A percentile compares a stretch with the other conserved stretches of the same genome.
These are phyloP conservation scores for Aspergillus texensis DNA, from an alignment of 2,329 filamentous ascomycete species.

Conservation along the genomic window DNA sequence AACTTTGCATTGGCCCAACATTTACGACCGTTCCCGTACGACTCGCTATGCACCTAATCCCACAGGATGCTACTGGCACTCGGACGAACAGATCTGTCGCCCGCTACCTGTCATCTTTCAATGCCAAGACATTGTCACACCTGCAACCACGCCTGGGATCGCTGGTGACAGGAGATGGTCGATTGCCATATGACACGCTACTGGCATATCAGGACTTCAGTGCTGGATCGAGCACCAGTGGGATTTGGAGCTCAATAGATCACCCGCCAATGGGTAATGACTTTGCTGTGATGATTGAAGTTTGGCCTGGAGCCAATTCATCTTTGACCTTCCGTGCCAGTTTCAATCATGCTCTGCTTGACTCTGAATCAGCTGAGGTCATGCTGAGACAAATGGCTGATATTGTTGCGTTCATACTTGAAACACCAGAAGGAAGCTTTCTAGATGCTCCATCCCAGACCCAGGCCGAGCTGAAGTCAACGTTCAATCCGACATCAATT, in stretches of 20 bases:
- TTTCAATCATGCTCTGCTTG: conserved; percentile 29
- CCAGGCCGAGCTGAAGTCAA: conserved; percentile 21
- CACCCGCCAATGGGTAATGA: conserved; percentile 34
- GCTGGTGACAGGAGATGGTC: conserved; percentile 24
- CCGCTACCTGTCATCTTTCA: conserved; percentile 28
- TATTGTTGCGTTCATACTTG: conserved; percentile 29
- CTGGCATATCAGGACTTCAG: conserved; percentile 39
- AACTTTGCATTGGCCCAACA: conserved; percentile 35
- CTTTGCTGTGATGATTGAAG: conserved; percentile 36
- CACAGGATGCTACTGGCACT: conserved; percentile 10
- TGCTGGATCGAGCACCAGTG: conserved; percentile 16
- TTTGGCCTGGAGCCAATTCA: conserved; percentile 28
- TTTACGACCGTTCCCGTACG: conserved; percentile 40
- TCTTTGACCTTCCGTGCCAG: conserved; percentile 31
- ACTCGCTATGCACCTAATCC: conserved; percentile 26
- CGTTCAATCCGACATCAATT: conserved; percentile 20
- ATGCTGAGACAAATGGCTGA: conserved; percentile 33
- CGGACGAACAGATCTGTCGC: conserved; percentile 28
- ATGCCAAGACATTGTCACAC: conserved; percentile 24
- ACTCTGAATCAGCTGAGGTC: conserved; percentile 24
- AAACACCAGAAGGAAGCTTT: conserved; percentile 25
- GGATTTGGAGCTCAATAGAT: conserved; percentile 23
- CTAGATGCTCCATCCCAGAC: conserved; percentile 19
- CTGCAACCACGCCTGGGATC: conserved; percentile 29
- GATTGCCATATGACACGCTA: conserved; percentile 39